Base-by-base conservation (phyloP, 1,284 basidiomycete species). In the Leccinum huronense region DNA sequence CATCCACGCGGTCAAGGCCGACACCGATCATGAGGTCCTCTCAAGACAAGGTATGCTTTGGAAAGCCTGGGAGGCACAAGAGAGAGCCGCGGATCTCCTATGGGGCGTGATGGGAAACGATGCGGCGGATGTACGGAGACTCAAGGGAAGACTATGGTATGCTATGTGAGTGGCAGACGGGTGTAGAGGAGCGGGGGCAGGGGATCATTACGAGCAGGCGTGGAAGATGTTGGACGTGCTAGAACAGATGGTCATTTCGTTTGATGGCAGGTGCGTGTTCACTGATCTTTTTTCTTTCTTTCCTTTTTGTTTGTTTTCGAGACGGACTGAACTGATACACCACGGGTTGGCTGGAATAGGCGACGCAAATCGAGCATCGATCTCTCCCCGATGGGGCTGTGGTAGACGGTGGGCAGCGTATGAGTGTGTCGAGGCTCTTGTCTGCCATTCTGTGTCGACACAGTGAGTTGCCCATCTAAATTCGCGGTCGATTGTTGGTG, bases 381-480 rank as follows among this genome's bases (percentile, higher is more conserved):
- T 2, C 56, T 65, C 23, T 57, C 63, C 53, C 58, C 66, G 19
- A 65, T 60, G 62, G 78, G 78, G 73, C 76, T 10, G 73, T 72
- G 57, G 67, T 70, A 9, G 63, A 74, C 33, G 71, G 75, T n/a
- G 68, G 72, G 9, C 75, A 76, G 27, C 90, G 93, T 57, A 78
- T 85, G 7, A 74, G 93, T n/a, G 83, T 88, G 9, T 90, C 93
- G 0, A 80, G 82, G 5, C 75, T 93, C 3, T 78, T 92, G 9
- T 87, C 88, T 1, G 78, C 83, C 9, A 81, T 95, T 16, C 76
- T 96, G 23, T 82, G 87, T 19, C 87, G 90, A 72, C 89, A 90
- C 70, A 88, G 93, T 95, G 65, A 72, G 88, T 77, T 3, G 4
- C 27, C n/a, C 31, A n/a, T 30, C 30, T 30, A 31, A 54, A 54